These are phyloP conservation scores for Yarrowia sp. DNA, from an alignment of 805 yeast species.

Conservation along the genomic window DNA sequence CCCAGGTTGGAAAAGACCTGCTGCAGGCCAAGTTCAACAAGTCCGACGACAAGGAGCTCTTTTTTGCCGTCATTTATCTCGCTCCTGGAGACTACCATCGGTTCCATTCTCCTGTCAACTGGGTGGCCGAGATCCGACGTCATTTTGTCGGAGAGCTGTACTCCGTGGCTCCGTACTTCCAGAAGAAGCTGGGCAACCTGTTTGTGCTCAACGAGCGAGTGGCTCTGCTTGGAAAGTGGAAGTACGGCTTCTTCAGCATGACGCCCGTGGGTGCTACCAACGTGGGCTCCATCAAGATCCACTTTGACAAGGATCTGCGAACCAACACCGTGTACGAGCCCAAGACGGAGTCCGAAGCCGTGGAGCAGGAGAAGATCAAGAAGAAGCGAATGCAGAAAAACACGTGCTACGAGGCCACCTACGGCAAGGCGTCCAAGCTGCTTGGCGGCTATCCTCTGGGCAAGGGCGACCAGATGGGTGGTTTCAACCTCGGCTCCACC, in stretches of 20 bases:
- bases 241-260: constrained; percentile 95
- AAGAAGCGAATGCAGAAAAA: constrained; percentile 55
- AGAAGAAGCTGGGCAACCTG: constrained; percentile 75
- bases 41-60: constrained; percentile 55
- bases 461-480: constrained; percentile 96
- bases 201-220: constrained; percentile 94
- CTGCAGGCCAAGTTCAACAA: constrained; percentile 32
- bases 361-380: constrained; percentile 26
- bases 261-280: constrained; percentile 99
- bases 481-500: constrained; percentile 92
- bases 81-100: constrained; percentile 99
- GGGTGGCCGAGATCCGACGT: constrained; percentile 92
- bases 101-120: constrained; percentile 91
- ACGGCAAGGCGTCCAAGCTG: constrained; percentile 67
- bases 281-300: constrained; percentile 90
- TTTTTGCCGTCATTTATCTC: constrained; percentile 84
- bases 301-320: constrained; percentile 83
- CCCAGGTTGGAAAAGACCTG: constrained; percentile 30
- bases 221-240: constrained; percentile 93
- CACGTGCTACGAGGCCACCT: constrained; percentile 92
- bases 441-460: constrained; percentile 84
- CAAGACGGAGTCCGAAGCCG: constrained; percentile 23
- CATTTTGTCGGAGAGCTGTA: constrained; percentile 94
- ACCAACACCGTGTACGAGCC: constrained; percentile 66
- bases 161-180: constrained; percentile 96